Base-by-base conservation (phyloP, 768 basidiomycete species). In the Boletus rubescentipes region DNA sequence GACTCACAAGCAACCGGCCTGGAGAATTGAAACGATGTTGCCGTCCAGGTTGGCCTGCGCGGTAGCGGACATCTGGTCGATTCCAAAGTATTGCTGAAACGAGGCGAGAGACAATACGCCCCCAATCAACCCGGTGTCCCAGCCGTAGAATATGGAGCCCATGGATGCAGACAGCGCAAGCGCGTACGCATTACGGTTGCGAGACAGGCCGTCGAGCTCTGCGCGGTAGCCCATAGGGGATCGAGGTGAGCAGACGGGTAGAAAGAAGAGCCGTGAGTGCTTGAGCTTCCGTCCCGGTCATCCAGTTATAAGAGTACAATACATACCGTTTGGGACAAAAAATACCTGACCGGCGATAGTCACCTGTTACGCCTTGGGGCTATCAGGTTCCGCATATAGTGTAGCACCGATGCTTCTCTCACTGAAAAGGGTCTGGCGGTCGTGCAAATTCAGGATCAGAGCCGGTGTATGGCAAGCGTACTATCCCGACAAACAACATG, bases 21-120 rank as follows among this genome's bases (percentile, higher is more conserved):
- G 80, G 23, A 81, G 60, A 29, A 79, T 68, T 0, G 80, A 70
- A n/a, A 82, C 81, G 26, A 82, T 78, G 54, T 81, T 79, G 6
- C 80, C 81, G 35, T 69, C 72, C 26, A 82, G 53, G 49, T 75
- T 64, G 20, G 79, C 78, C 29, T 65, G 66, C 9, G 74, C 71
- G n/a, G 60, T 55, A 2, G 73, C 55, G 21, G 64, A 70, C 66
- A 72, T 59, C 46, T 71, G 63, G 62, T 79, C 62, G 39, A 81
- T 46, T 12, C 78, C 79, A 62, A 82, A 81, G 60, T 78, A 81
- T 16, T 61, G 41, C 55, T 79, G 70, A 62, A 82, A 81, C 4
- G 80, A 79, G 5, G 60, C 36, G 14, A 82, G 64, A 18, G 79
- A 60, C 39, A 81, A 64, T 12, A 81, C 67, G 34, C 81, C 80